phyloP scores from a whole-genome alignment of 2,329 filamentous ascomycete species.

The Xylaria arbuscula region DNA sequence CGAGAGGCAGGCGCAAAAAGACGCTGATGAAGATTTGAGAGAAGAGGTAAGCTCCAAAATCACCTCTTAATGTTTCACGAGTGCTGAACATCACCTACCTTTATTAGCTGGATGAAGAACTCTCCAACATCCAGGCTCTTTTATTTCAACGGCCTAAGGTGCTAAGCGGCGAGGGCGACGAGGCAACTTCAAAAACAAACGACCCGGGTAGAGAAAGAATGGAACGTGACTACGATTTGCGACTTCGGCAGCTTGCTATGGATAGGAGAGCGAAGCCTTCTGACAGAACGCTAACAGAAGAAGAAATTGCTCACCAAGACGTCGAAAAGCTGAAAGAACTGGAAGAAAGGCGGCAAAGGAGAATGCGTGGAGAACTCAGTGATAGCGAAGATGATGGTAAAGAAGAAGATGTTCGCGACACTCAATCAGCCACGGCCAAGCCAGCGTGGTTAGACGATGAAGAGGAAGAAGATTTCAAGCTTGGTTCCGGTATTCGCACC shows the following conservation, averaged over 20 bases:
- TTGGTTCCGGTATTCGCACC: constrained; percentile 68
- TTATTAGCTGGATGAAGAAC: constrained; percentile 80
- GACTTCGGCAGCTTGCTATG: constrained; percentile 82
- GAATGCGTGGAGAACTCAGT: constrained; percentile 82
- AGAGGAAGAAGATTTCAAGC: constrained; percentile 67
- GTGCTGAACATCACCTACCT: constrained; percentile 14
- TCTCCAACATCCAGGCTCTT: constrained; percentile 79
- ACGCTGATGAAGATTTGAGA: constrained; percentile 86
- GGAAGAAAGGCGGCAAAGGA: constrained; percentile 81
- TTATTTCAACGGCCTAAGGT: constrained; percentile 63
- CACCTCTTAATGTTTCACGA: background rate
- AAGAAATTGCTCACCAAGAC: constrained; percentile 83
- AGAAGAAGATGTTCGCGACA: constrained; percentile 40
- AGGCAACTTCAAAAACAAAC: constrained; percentile 50
- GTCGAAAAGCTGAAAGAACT: constrained; percentile 80
- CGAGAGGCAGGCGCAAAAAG: constrained; percentile 90
- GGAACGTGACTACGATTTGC: constrained; percentile 88
- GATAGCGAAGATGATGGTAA: constrained; percentile 54
- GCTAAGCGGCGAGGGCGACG: constrained; percentile 49
- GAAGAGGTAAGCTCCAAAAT: constrained; percentile 34
- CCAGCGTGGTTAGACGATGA: constrained; percentile 52
- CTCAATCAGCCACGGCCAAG: constrained; percentile 11
- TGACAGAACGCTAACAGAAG: constrained; percentile 89
- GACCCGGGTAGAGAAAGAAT: constrained; percentile 74
- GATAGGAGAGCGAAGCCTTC: constrained; percentile 88